Evolutionary conservation across 306 rosid species (phyloP), one percentile per base, ranked within the genome.

Genomic region (Lathyrus sativus): DNA sequence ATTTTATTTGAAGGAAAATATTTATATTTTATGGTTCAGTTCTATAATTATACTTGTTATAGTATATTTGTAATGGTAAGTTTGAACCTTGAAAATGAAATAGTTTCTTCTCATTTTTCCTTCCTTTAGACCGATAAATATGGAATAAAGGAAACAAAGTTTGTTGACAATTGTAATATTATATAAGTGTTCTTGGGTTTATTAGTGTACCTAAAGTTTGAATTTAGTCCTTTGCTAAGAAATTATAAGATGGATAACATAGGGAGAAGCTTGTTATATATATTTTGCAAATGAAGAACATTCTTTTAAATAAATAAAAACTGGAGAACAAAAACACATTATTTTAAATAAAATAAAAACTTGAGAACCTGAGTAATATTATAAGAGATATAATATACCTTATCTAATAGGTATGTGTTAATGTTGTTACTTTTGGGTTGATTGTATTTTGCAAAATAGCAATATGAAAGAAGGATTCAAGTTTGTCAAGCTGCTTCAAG

Each of bases 21-120:
- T 53, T 19, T 53, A 53, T 22, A 11, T 10, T 53, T 7, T 22
- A 22, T 53, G 35, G 59, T 22, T 53, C 35, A 53, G 6, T 10
- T 53, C 1, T 22, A 53, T 53, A 10, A 53, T 53, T 53, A 53
- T 53, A 22, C 35, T 10, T 46, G 22, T 14, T 53, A 19, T 9
- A 51, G 33, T 53, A 22, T 10, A 19, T 53, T 19, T 9, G 11
- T 2, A 39, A 8, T 9, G 3, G 13, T 22, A 11, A 10, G 14
- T 53, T 53, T 53, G 14, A 53, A 53, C n/a, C 57, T 53, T 53
- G 59, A 53, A 22, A 3, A 14, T 53, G 33, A 53, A 53, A 9
- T 22, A 7, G 3, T 22, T 53, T 19, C 3, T 53, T 22, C 26
- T 5, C 11, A 7, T 22, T 22, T 53, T 5, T 22, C 35, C n/a